A percentile compares a stretch with the other conserved stretches of the same genome.
These are phyloP conservation scores for Corymbia maculata DNA, from an alignment of 345 rosid species.

Conservation along the genomic window DNA sequence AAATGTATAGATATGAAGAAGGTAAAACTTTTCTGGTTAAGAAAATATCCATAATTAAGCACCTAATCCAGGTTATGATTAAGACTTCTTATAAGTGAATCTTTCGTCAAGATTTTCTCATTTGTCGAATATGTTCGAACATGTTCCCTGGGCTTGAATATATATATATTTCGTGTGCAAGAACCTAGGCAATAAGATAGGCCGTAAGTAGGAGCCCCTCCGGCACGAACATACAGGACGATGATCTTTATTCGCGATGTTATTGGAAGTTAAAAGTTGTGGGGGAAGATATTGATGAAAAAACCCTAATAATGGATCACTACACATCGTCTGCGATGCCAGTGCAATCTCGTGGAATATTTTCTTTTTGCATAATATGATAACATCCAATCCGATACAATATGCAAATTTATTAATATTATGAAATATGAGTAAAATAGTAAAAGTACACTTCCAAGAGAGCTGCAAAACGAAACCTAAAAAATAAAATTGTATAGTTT, in stretches of 20 bases:
- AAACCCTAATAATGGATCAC: no score
- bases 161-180: not conserved
- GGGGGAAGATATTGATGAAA: no score
- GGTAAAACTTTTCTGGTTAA: not conserved
- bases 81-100: not conserved
- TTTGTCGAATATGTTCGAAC: not conserved
- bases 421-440: no score
- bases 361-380: not conserved
- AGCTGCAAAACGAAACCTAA: no score
- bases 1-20: not conserved
- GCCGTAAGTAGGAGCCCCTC: no score
- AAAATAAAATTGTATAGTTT: not conserved
- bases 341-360: not conserved
- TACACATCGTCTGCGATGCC: no score
- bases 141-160: not conserved
- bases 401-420: no score
- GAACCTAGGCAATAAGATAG: not conserved
- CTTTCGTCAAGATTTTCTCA: not conserved
- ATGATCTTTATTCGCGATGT: no score
- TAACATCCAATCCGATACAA: no score
- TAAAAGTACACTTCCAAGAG: no score
- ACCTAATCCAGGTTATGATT: not conserved
- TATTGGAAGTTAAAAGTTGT: no score
- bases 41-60: not conserved
- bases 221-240: no score